phyloP scores from a whole-genome alignment of 148 eudicot species.

The Rhododendron kiyosumense region DNA sequence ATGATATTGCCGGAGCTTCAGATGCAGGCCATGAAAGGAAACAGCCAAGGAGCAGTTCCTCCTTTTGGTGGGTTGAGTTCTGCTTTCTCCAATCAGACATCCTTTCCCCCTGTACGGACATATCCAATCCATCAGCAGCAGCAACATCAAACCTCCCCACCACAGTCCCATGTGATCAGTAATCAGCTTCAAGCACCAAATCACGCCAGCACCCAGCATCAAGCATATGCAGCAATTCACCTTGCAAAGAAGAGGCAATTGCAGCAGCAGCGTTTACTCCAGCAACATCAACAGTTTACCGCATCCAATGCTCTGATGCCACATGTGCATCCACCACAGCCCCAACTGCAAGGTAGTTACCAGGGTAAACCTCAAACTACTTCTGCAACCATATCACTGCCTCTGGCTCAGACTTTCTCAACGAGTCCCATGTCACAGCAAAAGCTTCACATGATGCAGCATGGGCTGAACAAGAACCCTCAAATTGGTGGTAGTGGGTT shows the following conservation, averaged over 20 bases:
- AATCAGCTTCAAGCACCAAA: constrained; percentile 56
- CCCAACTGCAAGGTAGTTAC: constrained; percentile 52
- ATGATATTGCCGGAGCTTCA: constrained; percentile 52
- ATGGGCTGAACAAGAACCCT: constrained; percentile 43
- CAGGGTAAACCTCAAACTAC: constrained; percentile 46
- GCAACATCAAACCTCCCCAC: constrained; percentile 48
- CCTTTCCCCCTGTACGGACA: constrained; percentile 43
- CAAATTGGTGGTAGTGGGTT: constrained; percentile 41
- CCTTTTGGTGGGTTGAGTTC: constrained; percentile 43
- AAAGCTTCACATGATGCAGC: constrained; percentile 49
- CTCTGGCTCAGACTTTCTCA: constrained; percentile 45
- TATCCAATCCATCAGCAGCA: constrained; percentile 51
- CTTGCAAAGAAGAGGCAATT: constrained; percentile 69
- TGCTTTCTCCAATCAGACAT: constrained; percentile 47
- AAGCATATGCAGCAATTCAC: constrained; percentile 57
- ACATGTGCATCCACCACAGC: constrained; percentile 47
- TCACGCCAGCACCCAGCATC: constrained; percentile 52
- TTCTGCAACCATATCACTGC: constrained; percentile 46
- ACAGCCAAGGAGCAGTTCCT: constrained; percentile 40
- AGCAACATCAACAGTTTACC: constrained; percentile 48
- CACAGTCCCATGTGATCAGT: constrained; percentile 51
- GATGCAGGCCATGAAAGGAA: constrained; percentile 50
- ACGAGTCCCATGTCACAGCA: constrained; percentile 42
- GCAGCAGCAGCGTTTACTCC: constrained; percentile 52
- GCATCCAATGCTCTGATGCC: constrained; percentile 51